Percentiles rank a stretch among this genome's conserved stretches.
These are phyloP conservation scores for Solanum neorickii DNA, from an alignment of 257 asterid species.

Conservation along the genomic window DNA sequence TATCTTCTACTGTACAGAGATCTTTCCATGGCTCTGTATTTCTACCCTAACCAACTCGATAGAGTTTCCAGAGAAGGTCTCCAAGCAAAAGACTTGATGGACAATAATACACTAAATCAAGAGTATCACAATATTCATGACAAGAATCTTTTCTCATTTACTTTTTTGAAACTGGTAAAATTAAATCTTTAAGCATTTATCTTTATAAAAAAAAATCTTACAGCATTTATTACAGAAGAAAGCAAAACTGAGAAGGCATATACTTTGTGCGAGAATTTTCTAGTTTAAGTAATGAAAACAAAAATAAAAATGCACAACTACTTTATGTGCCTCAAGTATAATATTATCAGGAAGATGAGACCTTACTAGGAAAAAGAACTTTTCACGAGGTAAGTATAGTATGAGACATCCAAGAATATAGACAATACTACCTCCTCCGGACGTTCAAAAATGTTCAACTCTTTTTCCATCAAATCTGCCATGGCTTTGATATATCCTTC, in stretches of 20 bases:
- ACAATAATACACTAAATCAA: neutral
- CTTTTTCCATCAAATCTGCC: constrained; percentile 83
- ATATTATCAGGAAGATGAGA: neutral
- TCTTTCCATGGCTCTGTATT: neutral
- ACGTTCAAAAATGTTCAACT: constrained; percentile 61
- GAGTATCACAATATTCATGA: neutral
- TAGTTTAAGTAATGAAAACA: neutral
- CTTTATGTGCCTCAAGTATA: neutral
- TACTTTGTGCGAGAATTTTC: neutral
- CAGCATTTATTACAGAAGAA: neutral
- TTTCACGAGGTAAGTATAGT: neutral
- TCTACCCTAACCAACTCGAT: neutral
- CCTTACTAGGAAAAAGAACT: neutral
- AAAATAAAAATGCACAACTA: neutral
- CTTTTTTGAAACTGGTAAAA: neutral
- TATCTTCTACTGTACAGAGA: neutral
- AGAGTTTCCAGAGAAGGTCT: neutral
- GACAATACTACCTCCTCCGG: constrained; percentile 57
- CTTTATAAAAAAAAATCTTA: neutral
- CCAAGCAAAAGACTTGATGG: neutral
- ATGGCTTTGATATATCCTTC: constrained; percentile 96
- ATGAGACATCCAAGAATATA: neutral
- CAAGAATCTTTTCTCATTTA: neutral
- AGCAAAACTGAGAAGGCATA: neutral
- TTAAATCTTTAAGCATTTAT: neutral